These are phyloP conservation scores for Colletotrichum tropicicola DNA, from an alignment of 2,329 filamentous ascomycete species.

Conservation along the genomic window DNA sequence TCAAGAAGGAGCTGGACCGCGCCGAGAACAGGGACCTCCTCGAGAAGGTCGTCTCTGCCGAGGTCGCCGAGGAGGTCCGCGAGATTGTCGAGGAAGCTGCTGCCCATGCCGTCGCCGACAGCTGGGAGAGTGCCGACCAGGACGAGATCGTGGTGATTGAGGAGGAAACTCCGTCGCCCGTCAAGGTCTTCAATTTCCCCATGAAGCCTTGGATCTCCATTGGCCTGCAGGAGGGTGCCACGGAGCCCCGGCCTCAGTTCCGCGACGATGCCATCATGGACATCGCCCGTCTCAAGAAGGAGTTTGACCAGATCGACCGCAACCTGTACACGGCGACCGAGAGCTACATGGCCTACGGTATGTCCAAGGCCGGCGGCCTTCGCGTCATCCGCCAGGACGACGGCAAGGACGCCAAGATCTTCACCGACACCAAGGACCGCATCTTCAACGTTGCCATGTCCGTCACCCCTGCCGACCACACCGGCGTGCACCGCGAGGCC, in stretches of 20 bases:
- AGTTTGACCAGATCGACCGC: constrained; percentile 96
- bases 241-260: constrained; percentile 69
- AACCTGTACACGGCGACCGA: constrained; percentile 90
- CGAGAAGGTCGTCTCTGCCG: constrained; percentile 61
- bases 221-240: constrained; percentile 68
- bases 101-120: constrained; percentile 75
- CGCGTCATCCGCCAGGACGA: constrained; percentile 95
- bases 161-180: constrained; percentile 69
- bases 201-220: constrained; percentile 97
- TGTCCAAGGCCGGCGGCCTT: constrained; percentile 92
- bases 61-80: constrained; percentile 58
- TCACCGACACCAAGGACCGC: constrained; percentile 89
- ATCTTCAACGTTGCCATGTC: constrained; percentile 94
- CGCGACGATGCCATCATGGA: constrained; percentile 86
- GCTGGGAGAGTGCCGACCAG: constrained; percentile 89
- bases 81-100: constrained; percentile 65
- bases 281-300: constrained; percentile 94
- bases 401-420: constrained; percentile 89
- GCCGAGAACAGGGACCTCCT: constrained; percentile 60
- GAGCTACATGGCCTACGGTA: constrained; percentile 92
- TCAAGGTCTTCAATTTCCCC: constrained; percentile 93
- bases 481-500: constrained; percentile 73
- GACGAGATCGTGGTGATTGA: constrained; percentile 73
- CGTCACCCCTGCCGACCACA: constrained; percentile 66
- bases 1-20: constrained; percentile 64